phyloP scores from a whole-genome alignment of 116 monocot species.

The Thalassia testudinum region DNA sequence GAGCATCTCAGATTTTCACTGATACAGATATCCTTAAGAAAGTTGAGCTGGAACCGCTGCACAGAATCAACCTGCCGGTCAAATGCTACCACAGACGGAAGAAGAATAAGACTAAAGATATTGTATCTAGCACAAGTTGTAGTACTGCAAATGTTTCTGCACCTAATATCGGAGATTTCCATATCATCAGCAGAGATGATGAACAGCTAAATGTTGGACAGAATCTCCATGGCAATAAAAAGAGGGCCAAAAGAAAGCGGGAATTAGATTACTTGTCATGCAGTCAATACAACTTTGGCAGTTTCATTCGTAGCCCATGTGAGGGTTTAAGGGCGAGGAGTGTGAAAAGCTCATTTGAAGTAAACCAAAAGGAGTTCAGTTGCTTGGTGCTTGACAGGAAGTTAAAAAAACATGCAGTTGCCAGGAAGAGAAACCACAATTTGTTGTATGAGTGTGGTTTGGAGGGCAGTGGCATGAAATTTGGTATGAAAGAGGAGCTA shows the following conservation, averaged over 20 bases:
- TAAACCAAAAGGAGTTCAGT: background rate
- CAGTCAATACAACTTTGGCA: slow-evolving; percentile 1
- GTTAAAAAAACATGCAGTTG: background rate
- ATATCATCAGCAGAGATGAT: too few species aligned
- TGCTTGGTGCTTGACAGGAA: background rate
- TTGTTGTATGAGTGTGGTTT: slow-evolving; percentile 25
- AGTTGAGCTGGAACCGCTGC: too few species aligned
- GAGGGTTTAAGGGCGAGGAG: slow-evolving; percentile 77
- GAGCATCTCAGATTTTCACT: too few species aligned
- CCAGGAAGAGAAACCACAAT: background rate
- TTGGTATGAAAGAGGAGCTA: slow-evolving; percentile 26
- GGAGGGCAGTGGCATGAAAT: slow-evolving; percentile 36
- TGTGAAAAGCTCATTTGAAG: background rate
- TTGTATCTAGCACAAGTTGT: too few species aligned
- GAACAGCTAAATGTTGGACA: background rate
- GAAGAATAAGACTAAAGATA: too few species aligned
- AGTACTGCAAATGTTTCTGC: too few species aligned
- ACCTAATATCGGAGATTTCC: too few species aligned
- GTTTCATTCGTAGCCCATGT: slow-evolving; percentile 74
- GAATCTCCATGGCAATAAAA: background rate
- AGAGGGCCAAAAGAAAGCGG: slow-evolving; percentile 12
- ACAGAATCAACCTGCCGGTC: too few species aligned
- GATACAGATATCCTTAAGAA: too few species aligned
- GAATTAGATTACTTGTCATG: slow-evolving; percentile 10
- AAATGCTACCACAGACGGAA: too few species aligned